Conservation (phyloP, 2,329 filamentous ascomycete species). For the Paecilomyces sp. region DNA sequence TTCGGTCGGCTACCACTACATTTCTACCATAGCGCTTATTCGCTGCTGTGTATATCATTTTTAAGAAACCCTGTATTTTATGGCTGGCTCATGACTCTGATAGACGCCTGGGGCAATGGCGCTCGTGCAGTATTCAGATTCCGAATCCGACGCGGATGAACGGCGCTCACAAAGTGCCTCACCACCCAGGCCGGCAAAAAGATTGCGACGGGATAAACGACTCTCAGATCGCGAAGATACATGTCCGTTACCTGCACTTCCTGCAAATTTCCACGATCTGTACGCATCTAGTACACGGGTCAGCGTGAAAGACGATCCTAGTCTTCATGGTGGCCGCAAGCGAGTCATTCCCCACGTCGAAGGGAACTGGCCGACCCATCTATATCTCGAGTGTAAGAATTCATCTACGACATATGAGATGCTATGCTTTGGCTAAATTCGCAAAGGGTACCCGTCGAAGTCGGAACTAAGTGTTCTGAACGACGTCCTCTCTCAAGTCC, state of each 20-base stretch:
- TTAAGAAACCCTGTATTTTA: no score
- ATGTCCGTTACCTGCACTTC: conserved; percentile 61
- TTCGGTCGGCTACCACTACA: no score
- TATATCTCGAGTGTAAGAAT: conserved; percentile 86
- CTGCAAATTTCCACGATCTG: conserved; percentile 74
- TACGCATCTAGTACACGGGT: conserved; percentile 77
- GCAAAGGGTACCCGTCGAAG: conserved; percentile 33
- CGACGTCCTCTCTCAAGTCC: conserved; percentile 18
- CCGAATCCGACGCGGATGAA: conserved; percentile 29
- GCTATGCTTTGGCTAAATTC: conserved; percentile 9
- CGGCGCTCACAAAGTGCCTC: conserved; percentile 5
- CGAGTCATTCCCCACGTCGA: conserved; percentile 74
- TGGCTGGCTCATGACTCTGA: no score
- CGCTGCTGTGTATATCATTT: no score
- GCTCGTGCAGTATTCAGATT: conserved; percentile 58
- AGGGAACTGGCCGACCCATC: conserved; percentile 87
- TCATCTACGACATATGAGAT: background rate
- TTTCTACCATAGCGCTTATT: no score
- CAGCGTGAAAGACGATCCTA: conserved; percentile 73
- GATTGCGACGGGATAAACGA: conserved; percentile 8
- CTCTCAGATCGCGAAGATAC: conserved; percentile 5
- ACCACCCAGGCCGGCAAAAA: conserved; percentile 17
- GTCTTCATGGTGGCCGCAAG: conserved; percentile 76
- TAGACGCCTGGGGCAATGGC: conserved; percentile 38
- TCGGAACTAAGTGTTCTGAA: conserved; percentile 25